phyloP scores from a whole-genome alignment of 208 protist genomes.

The Acanthamoeba divionensis region DNA sequence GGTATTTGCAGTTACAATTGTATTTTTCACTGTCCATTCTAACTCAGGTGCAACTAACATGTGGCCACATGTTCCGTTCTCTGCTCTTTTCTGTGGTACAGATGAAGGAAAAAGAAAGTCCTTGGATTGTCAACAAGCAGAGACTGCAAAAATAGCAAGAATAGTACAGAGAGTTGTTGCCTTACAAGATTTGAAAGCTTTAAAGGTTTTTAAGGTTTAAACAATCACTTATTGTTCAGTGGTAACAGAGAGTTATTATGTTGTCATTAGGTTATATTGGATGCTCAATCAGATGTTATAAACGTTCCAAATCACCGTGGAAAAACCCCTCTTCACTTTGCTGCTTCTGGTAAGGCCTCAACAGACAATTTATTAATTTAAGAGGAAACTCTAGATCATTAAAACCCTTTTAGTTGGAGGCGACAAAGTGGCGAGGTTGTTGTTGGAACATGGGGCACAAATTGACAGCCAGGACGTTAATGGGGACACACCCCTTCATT shows the following conservation, averaged over 20 bases:
- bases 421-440: not conserved
- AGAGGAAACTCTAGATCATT: too few species aligned
- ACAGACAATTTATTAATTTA: too few species aligned
- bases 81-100: too few species aligned
- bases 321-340: slow-evolving; percentile 20
- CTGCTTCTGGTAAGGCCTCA: not conserved
- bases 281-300: slow-evolving; percentile 14
- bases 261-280: not conserved
- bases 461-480: not conserved
- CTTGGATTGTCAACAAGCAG: too few species aligned
- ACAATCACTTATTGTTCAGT: too few species aligned
- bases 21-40: too few species aligned
- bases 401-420: not conserved
- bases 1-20: too few species aligned
- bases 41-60: too few species aligned
- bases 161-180: slow-evolving; percentile 15
- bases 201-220: too few species aligned
- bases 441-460: slow-evolving; percentile 1
- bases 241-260: too few species aligned
- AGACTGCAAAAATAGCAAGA: not conserved
- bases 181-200: slow-evolving; percentile 1
- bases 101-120: too few species aligned
- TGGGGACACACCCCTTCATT: slow-evolving; percentile 38
- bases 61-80: too few species aligned
- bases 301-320: not conserved